Conservation (phyloP, 164 flowering plant genomes). For the Magnolia changhungtana region DNA sequence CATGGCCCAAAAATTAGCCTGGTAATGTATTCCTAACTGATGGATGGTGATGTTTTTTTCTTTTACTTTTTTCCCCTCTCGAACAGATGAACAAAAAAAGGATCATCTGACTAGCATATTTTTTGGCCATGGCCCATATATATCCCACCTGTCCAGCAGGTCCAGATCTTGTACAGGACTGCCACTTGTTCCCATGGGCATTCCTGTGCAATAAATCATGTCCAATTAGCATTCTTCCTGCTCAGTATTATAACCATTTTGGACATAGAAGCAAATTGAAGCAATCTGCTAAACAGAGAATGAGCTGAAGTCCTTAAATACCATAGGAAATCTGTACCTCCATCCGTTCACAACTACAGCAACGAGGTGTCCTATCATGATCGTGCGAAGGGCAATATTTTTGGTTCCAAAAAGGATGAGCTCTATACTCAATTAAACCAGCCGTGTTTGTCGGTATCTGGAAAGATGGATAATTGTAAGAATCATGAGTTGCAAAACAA, state of each 20-base stretch:
- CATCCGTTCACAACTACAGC: conserved; percentile 93
- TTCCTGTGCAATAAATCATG: neutral
- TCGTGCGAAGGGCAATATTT: conserved; percentile 96
- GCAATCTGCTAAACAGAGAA: neutral
- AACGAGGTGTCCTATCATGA: conserved; percentile 75
- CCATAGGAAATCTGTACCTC: conserved; percentile 49
- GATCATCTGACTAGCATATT: no score
- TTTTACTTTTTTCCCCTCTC: neutral
- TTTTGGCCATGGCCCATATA: no score
- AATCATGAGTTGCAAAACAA: neutral
- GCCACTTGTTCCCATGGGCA: neutral
- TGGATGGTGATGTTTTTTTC: neutral
- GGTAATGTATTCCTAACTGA: neutral
- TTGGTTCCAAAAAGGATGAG: conserved; percentile 94
- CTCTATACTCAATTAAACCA: conserved; percentile 89
- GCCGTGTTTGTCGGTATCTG: conserved; percentile 92
- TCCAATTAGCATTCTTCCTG: neutral
- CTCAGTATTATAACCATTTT: neutral
- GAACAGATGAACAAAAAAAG: neutral
- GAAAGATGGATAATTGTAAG: conserved; percentile 11
- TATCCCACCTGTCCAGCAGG: no score
- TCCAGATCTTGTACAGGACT: no score
- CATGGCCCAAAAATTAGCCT: neutral
- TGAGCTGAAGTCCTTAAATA: neutral
- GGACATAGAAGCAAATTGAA: neutral